A percentile compares a stretch with the other conserved stretches of the same genome.
Conservation (phyloP, 176 grass and related monocot species). For the Rhynchospora pubera region DNA sequence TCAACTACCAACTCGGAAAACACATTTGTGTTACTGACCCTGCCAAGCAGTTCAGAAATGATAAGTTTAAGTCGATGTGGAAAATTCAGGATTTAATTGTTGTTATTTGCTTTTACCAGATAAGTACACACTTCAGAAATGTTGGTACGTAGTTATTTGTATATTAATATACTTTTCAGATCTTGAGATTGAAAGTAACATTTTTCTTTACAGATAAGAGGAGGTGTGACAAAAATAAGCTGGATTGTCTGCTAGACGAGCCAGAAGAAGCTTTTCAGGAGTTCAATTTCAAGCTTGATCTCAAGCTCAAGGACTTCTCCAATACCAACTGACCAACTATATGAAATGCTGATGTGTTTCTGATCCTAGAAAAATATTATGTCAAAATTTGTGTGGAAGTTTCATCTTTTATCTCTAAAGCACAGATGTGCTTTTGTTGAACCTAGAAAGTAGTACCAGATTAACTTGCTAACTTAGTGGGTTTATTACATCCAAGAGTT, state of each 20-base stretch:
- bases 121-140: background rate
- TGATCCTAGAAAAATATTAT: background rate
- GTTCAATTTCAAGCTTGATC: background rate
- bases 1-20: too few species aligned
- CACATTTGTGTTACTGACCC: background rate
- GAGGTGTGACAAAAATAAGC: background rate
- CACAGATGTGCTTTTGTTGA: background rate
- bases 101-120: background rate
- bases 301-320: background rate
- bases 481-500: background rate
- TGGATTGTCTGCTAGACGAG: background rate
- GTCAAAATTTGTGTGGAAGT: background rate
- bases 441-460: background rate
- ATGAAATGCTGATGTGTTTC: background rate
- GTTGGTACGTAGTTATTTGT: background rate
- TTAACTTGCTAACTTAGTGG: background rate
- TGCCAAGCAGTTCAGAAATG: background rate
- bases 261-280: background rate
- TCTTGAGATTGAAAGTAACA: background rate
- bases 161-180: background rate
- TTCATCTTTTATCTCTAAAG: background rate
- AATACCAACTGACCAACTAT: background rate
- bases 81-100: background rate
- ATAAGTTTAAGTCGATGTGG: background rate
- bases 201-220: constrained; percentile 6